phyloP scores from a whole-genome alignment of 345 rosid species.

The Salix exigua region DNA sequence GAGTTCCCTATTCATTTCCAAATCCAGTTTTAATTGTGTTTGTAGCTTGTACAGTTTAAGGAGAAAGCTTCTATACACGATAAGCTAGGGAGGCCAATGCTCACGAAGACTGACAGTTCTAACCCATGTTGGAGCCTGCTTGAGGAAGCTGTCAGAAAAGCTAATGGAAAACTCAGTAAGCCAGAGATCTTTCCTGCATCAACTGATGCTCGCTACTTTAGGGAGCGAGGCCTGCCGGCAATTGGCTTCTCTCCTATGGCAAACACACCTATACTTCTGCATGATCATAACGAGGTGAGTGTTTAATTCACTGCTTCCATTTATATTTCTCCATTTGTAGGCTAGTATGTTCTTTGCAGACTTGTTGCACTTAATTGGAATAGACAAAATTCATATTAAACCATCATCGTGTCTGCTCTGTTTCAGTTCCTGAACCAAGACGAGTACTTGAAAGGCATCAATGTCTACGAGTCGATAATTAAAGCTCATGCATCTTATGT shows the following conservation, averaged over 20 bases:
- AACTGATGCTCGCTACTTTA: conserved; percentile 81
- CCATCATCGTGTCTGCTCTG: conserved; percentile 7
- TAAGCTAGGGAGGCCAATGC: conserved; percentile 45
- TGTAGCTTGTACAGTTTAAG: conserved; percentile 69
- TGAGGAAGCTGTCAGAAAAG: conserved; percentile 70
- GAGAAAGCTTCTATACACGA: conserved; percentile 43
- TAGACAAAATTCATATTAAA: not conserved
- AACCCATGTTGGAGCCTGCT: conserved; percentile 89
- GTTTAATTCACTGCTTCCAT: not conserved
- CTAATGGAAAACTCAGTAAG: conserved; percentile 58
- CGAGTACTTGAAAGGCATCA: conserved; percentile 83
- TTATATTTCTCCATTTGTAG: not conserved
- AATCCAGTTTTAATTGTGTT: conserved; percentile 16
- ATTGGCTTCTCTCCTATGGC: conserved; percentile 93
- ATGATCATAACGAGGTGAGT: conserved; percentile 87
- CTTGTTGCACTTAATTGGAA: not conserved
- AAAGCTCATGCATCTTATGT: conserved; percentile 56
- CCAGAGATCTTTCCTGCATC: conserved; percentile 92
- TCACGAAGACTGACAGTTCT: conserved; percentile 64
- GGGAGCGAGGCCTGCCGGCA: conserved; percentile 62
- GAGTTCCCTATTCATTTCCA: not conserved
- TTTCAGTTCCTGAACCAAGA: conserved; percentile 71
- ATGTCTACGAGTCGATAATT: conserved; percentile 64
- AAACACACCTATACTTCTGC: conserved; percentile 83
- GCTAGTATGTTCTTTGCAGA: not conserved